phyloP scores from a whole-genome alignment of 257 asterid genomes.

The Henckelia pumila region DNA sequence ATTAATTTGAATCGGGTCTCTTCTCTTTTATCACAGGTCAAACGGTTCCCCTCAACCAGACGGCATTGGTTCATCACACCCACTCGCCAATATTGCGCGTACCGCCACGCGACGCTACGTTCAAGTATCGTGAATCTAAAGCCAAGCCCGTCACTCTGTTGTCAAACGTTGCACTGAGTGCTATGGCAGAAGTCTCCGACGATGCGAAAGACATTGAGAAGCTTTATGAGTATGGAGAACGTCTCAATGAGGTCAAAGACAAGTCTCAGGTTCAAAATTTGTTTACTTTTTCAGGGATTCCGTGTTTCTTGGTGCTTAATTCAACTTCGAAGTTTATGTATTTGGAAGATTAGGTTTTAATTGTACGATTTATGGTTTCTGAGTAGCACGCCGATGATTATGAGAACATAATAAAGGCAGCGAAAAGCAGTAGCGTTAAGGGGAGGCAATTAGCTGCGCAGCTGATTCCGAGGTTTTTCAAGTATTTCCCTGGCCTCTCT shows the following conservation, averaged over 20 bases:
- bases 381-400: slow-evolving; percentile 66
- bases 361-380: slow-evolving; percentile 20
- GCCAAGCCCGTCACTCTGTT: slow-evolving; percentile 18
- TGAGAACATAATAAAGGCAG: slow-evolving; percentile 70
- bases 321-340: slow-evolving; percentile 6
- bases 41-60: too few relatives aligned
- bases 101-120: background rate
- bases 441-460: slow-evolving; percentile 94
- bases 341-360: slow-evolving; percentile 17
- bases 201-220: slow-evolving; percentile 70
- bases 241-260: slow-evolving; percentile 80
- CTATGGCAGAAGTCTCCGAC: slow-evolving; percentile 52
- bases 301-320: slow-evolving; percentile 28
- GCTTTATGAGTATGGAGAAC: slow-evolving; percentile 84
- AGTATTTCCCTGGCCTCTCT: slow-evolving; percentile 67
- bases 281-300: background rate
- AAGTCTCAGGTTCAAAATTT: slow-evolving; percentile 65
- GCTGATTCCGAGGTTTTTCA: slow-evolving; percentile 86
- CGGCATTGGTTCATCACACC: too few relatives aligned
- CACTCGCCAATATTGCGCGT: too few relatives aligned
- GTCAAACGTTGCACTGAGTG: slow-evolving; percentile 17
- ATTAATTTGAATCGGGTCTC: background rate
- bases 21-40: background rate
- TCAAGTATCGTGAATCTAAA: slow-evolving; percentile 17
- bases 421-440: slow-evolving; percentile 67